Base-by-base conservation (phyloP, 2,329 filamentous ascomycete genomes). In the Aspergillus neotritici region DNA sequence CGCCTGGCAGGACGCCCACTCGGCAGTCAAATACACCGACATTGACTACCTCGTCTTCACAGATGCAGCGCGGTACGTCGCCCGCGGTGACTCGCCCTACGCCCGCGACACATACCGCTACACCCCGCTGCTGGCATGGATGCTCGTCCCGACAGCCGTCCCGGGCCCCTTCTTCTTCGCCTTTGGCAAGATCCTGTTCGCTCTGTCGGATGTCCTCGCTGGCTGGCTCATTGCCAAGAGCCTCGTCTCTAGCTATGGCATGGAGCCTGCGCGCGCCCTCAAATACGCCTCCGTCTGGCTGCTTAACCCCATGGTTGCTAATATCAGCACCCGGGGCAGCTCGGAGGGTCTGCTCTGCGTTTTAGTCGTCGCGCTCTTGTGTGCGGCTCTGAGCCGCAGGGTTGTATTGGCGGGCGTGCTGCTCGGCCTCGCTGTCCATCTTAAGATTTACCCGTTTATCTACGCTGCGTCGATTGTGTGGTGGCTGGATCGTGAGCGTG, bases 11-110 rank as follows among this genome's bases (percentile, higher is more conserved):
- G 93, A 98, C 69, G 84, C 87, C 47, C 77, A 90, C 69, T 94
- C 89, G 6, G 83, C 91, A 11, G 72, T 98, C 61, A 97, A 97
- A 70, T 98, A 97, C 73, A 98, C 93, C 40, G 93, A 98, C 69
- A 96, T 98, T 58, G 93, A 98, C 75, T 98, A 98, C 69, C 82
- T 89, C 52, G 93, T 98, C 65, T 98, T 98, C 74, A 97, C 93
- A 37, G 91, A 97, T 65, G 93, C 93, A 17, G 81, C 93, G 2
- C 85, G 86, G 52, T 91, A 86, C 66, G 71, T 87, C 34, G 70
- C 82, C 3, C 72, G 68, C n/a, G 79, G 79, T 3, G 69, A 71
- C 36, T 87, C 86, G 0, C 93, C 93, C 2, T 98, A 98, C 65
- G 77, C 79, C 32, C 82, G 93, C 41, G 91, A 93, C 60, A 98